Conservation (phyloP, 2,329 filamentous ascomycete species). For the Aspergillus transmontanensis region DNA sequence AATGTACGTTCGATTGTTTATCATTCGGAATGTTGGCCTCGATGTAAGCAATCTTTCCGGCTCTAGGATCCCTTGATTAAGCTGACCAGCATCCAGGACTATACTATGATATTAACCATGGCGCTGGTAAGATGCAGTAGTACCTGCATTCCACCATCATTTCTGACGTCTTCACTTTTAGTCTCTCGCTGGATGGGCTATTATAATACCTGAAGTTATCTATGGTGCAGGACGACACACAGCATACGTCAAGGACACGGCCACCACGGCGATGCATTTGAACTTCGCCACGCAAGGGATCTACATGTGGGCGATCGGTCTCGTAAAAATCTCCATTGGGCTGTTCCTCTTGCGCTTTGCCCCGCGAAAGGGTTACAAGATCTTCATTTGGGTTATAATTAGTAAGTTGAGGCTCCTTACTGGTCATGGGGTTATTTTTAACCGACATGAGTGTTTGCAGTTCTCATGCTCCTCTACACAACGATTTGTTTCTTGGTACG, state of each 20-base stretch:
- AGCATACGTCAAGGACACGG: conserved; percentile 41
- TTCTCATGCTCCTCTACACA: conserved; percentile 22
- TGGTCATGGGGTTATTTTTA: not conserved
- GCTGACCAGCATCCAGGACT: conserved; percentile 13
- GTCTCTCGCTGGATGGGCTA: conserved; percentile 42
- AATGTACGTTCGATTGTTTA: conserved; percentile 26
- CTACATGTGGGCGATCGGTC: conserved; percentile 41
- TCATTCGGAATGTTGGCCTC: conserved; percentile 23
- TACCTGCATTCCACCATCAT: not conserved
- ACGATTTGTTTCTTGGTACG: conserved; percentile 22
- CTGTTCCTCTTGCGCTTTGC: conserved; percentile 47
- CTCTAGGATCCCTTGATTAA: not conserved
- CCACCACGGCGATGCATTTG: conserved; percentile 45
- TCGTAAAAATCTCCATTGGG: conserved; percentile 49
- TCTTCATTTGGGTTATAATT: conserved; percentile 43
- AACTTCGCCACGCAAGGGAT: conserved; percentile 39
- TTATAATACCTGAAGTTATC: conserved; percentile 45
- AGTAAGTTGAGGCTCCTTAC: conserved; percentile 30
- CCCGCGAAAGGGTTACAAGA: conserved; percentile 37
- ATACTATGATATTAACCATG: conserved; percentile 23
- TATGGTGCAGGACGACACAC: conserved; percentile 52
- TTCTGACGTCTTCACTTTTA: not conserved
- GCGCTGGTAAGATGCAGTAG: conserved; percentile 10
- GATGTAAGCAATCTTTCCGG: conserved; percentile 14
- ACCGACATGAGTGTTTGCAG: conserved; percentile 4